Base-by-base conservation (phyloP, 805 yeast species). In the Isabelozyma heimii region DNA sequence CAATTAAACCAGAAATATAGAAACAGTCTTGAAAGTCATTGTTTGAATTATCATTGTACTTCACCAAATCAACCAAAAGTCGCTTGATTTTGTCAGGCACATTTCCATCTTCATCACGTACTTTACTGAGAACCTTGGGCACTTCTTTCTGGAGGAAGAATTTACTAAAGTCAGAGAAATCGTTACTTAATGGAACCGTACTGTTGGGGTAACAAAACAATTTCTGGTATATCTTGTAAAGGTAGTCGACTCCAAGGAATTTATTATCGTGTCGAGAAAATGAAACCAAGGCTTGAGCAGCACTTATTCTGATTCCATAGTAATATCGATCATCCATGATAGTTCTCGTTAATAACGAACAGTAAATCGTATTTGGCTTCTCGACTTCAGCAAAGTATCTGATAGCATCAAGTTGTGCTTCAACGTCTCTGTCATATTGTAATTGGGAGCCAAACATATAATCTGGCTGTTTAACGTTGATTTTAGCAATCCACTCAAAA, bases 371-470 rank as follows among this genome's bases (percentile, higher is more conserved):
- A 2, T 79, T 76, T 0, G 91, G 88, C 47, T 81, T 78, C 45
- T 76, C 76, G 9, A 76, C 67, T 16, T 76, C 80, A 7, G 87
- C 84, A 65, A 89, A 92, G 63, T 80, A 89, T 44, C 76, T 70
- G 13, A 91, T 79, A 8, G 97, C 90, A 47, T 90, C 97, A 40
- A 83, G 68, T 60, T 94, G 99, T 0, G 99, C 99, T 52, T 91
- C 97, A 15, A 94, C 95, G 61, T 94, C 99, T 52, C 97, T 73
- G 67, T 94, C 99, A 62, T 91, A 96, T 57, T 89, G 94, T 28
- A 94, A 70, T 61, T 94, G 99, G 0, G 98, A 89, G 0, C 90
- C 88, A 63, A 81, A 94, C 97, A 94, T 94, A 61, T 90, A 87
- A 58, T 91, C 97, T 0, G 97, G 96, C 66, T 91, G 97, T 56